Percentiles rank a stretch among this genome's conserved stretches.
Evolutionary conservation across 2,329 filamentous ascomycete species (phyloP).

Genomic region (Ascochyta rabiei): DNA sequence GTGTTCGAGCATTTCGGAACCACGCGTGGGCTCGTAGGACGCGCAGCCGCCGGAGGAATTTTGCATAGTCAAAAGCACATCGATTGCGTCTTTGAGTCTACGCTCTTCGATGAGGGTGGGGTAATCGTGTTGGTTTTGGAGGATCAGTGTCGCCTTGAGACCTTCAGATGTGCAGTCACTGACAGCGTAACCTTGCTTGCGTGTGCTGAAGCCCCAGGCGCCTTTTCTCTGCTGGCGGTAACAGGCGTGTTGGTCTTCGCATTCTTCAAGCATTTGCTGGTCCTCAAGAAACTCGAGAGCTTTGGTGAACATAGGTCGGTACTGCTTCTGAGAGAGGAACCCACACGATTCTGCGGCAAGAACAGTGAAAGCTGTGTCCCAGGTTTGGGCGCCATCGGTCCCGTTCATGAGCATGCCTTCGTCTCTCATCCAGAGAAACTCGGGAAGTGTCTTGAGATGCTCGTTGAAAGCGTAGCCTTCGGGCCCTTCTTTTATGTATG

Average conservation of each 20-base stretch:
- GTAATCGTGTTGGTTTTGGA: conserved; percentile 77
- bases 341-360: conserved; percentile 82
- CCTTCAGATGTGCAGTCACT: conserved; percentile 94
- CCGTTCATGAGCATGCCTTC: conserved; percentile 96
- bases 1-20: conserved; percentile 76
- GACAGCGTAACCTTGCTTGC: conserved; percentile 90
- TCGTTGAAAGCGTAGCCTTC: conserved; percentile 72
- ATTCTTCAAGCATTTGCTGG: conserved; percentile 88
- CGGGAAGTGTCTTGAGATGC: conserved; percentile 80
- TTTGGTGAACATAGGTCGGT: conserved; percentile 81
- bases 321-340: conserved; percentile 76
- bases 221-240: conserved; percentile 93
- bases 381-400: conserved; percentile 96
- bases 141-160: conserved; percentile 81
- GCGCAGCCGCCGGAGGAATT: conserved; percentile 85
- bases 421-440: conserved; percentile 88
- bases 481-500: conserved; percentile 84
- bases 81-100: conserved; percentile 84
- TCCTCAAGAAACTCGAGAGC: conserved; percentile 85
- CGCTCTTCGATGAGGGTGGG: conserved; percentile 75
- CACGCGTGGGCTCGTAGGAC: conserved; percentile 86
- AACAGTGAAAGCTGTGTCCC: conserved; percentile 92
- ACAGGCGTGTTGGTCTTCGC: conserved; percentile 74
- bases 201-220: conserved; percentile 94
- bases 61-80: conserved; percentile 90